Conservation (phyloP, 1,139 yeast species). For the Pneumocystis murina region DNA sequence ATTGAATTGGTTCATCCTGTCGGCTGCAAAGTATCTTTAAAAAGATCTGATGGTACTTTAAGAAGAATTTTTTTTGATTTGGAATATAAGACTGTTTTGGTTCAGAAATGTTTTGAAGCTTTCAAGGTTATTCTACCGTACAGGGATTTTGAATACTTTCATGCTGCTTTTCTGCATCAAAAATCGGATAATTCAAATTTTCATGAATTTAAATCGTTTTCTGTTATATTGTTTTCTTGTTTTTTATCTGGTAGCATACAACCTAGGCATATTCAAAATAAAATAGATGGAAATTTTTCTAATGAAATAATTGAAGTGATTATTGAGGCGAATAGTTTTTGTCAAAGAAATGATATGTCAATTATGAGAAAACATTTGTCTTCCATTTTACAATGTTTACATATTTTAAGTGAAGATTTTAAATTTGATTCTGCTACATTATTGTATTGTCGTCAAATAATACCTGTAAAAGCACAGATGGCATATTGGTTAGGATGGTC, state of each 20-base stretch:
- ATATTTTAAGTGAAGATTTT: slow-evolving; percentile 62
- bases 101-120: slow-evolving; percentile 15
- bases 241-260: slow-evolving; percentile 18
- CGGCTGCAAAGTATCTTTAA: slow-evolving; percentile 1
- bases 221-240: slow-evolving; percentile 1
- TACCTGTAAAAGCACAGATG: slow-evolving; percentile 44
- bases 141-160: slow-evolving; percentile 10
- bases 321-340: slow-evolving; percentile 16
- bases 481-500: slow-evolving; percentile 67
- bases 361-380: slow-evolving; percentile 36
- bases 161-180: slow-evolving; percentile 9
- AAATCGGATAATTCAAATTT: slow-evolving; percentile 9
- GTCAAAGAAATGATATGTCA: slow-evolving; percentile 22
- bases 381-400: slow-evolving; percentile 58
- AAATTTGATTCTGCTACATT: slow-evolving; percentile 40
- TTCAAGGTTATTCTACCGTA: slow-evolving; percentile 15
- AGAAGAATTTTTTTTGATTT: slow-evolving; percentile 7
- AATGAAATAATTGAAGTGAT: slow-evolving; percentile 4
- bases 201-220: slow-evolving; percentile 15
- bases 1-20: neutral
- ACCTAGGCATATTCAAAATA: slow-evolving; percentile 53
- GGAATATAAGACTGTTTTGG: slow-evolving; percentile 15
- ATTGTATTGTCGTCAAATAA: slow-evolving; percentile 30
- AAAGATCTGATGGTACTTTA: neutral
- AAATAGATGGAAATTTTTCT: slow-evolving; percentile 37